Conservation (phyloP, 192 early-diverging fungal genomes). For the Bifiguratus adelaidae region DNA sequence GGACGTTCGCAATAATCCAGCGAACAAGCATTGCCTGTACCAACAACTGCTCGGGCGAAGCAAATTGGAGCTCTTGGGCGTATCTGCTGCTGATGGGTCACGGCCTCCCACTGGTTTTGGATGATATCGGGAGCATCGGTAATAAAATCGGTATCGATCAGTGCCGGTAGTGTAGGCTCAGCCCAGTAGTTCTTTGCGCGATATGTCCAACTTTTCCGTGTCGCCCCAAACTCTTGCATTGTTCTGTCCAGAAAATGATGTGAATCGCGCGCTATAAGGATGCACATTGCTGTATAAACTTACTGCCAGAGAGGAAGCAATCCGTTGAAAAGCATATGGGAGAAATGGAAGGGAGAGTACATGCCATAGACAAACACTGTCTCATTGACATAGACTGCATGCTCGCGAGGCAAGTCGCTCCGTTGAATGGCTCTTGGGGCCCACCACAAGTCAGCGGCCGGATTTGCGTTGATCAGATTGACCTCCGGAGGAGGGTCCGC, state of each 20-base stretch:
- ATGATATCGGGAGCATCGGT: neutral
- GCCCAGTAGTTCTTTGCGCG: slow-evolving; percentile 7
- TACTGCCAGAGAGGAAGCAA: slow-evolving; percentile 31
- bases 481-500: neutral
- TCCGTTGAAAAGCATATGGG: slow-evolving; percentile 33
- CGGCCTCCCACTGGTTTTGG: neutral
- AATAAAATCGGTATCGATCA: neutral
- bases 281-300: neutral
- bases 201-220: slow-evolving; percentile 7
- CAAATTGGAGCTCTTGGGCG: neutral
- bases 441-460: too few species aligned
- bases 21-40: neutral
- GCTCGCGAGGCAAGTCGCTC: too few species aligned
- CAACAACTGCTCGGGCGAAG: neutral
- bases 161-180: slow-evolving; percentile 5
- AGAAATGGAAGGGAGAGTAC: slow-evolving; percentile 27
- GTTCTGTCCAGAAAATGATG: slow-evolving; percentile 16
- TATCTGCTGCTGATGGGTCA: neutral
- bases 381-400: slow-evolving; percentile 16
- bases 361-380: slow-evolving; percentile 27
- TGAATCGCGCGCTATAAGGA: neutral
- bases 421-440: too few species aligned
- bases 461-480: slow-evolving; percentile 11
- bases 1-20: neutral
- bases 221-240: slow-evolving; percentile 6